Evolutionary conservation across 768 basidiomycete species (phyloP), one percentile per base, ranked within the genome.

Genomic region (Tulasnella calospora): DNA sequence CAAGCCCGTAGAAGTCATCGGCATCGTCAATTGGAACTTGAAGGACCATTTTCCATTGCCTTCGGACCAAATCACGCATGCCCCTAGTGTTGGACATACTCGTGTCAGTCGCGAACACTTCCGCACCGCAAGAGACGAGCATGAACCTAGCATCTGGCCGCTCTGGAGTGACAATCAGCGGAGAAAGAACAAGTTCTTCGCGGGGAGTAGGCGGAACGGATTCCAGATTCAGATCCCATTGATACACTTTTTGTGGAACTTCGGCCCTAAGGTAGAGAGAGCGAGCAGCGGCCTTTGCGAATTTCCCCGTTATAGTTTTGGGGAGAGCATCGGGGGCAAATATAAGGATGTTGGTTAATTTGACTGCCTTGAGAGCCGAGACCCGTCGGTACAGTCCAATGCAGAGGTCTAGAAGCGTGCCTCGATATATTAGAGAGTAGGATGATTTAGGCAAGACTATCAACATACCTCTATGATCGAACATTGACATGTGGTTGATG

Each of bases 1-100:
- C 75, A 0, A 76, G n/a, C 33, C 30, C 57, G 57, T 55, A 76
- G 57, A 76, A 76, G 51, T 76, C 75, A 61, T 61, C 57, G 46
- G 47, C 38, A 35, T 76, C 55, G 51, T 57, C 75, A 27, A 76
- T 40, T n/a, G 75, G 35, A n/a, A 36, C 57, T 30, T 61, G 75
- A 36, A 76, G 55, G 30, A 67, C 75, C 36, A 36, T 36, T 23
- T 76, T 55, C 75, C 75, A 76, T 35, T 76, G 47, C 75, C 40
- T 55, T 41, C 57, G 46, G 35, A 76, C 55, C 33, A 61, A 27
- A 13, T 55, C 75, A 13, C 46, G 75, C 33, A 76, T 40, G 4
- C 17, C 47, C 61, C 33, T 27, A 10, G 30, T 33, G 15, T 30
- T 13, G 33, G 17, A 67, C n/a, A 33, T 67, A 4, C 27, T 13